Base-by-base conservation (phyloP, 164 flowering plant species). In the Aristolochia fimbriata region DNA sequence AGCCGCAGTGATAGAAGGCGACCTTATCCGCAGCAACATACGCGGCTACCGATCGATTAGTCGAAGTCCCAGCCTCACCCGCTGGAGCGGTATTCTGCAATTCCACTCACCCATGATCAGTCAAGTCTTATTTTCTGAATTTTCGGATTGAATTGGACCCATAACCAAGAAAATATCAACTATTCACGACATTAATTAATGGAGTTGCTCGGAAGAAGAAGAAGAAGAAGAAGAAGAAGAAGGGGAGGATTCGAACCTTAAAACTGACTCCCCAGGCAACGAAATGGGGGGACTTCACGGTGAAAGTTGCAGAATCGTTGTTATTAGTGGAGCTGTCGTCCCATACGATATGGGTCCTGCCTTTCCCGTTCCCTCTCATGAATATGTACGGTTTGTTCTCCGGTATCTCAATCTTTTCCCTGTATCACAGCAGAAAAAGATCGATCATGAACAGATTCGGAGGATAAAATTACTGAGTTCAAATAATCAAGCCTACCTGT, bases 281-380 rank as follows among this genome's bases (percentile, higher is more conserved):
- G 72, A 85, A 77, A 61, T 88, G 51, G 4, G 73, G 62, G 59
- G 88, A 85, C 63, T 84, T 78, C 15, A 83, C 85, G 22, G 59
- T 70, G 65, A 90, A 75, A 6, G 96, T 88, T 12, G 98, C 96
- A 3, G 98, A 87, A 15, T 76, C 82, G 7, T 59, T 25, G 62
- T 84, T 82, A 54, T 82, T 69, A 0, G 16, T 19, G 31, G 92
- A 73, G 70, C 83, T 77, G 24, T 81, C 75, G 7, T 77, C 60
- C 87, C 81, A 84, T 0, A 74, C 71, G 15, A 92, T 75, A 53
- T 48, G 52, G 6, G 93, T 79, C 68, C 71, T 83, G 4, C 96
- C 96, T 71, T 71, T 84, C 17, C 98, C 96, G 59, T 83, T 82
- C 12, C 98, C 98, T 77, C 97, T 89, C 86, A 92, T 23, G 77